Base-by-base conservation (phyloP, 257 asterid genomes). In the Datura wrightii region DNA sequence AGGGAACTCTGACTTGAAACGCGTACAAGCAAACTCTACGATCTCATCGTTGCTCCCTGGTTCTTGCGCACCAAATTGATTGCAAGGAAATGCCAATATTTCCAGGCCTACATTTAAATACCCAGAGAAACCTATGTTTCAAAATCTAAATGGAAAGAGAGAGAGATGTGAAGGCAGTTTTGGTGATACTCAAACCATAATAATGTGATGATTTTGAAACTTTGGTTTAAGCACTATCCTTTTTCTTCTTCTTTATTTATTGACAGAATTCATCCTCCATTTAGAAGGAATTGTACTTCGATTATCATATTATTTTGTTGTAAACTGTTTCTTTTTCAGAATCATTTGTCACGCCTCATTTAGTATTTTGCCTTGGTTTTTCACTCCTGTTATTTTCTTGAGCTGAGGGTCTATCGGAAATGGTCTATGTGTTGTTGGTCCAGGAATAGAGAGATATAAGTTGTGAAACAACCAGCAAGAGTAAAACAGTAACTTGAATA, bases 41-140 rank as follows among this genome's bases (percentile, higher is more conserved):
- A 95, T 94, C 79, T 94, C 90, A 65, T 89, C 92, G 78, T 87
- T 92, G 88, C 86, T 92, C 87, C 96, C 97, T 14, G 99, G 98
- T 84, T 94, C 99, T 88, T 95, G 95, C 55, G 89, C 92, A 0
- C 97, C 98, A 87, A 95, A 95, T 89, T 95, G 98, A 88, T 95
- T 95, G 92, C 99, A 94, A 3, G 98, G 97, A 82, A 95, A 95
- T 60, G 98, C 99, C 39, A 94, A 89, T 70, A 95, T 88, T 90
- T 92, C 98, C 65, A 95, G 90, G 19, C 99, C 99, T 94, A 50
- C 39, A 39, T 16, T 53, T 18, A 66, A 62, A 16, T 50, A 37
- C 63, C 10, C 60, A 14, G n/a, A 16, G 1, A 53, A 76, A 78
- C 39, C 53, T 10, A 8, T 58, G 24, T 55, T 80, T 37, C 54